Evolutionary conservation across 2,329 filamentous ascomycete genomes (phyloP).

Genomic region (Fonsecaea monophora): DNA sequence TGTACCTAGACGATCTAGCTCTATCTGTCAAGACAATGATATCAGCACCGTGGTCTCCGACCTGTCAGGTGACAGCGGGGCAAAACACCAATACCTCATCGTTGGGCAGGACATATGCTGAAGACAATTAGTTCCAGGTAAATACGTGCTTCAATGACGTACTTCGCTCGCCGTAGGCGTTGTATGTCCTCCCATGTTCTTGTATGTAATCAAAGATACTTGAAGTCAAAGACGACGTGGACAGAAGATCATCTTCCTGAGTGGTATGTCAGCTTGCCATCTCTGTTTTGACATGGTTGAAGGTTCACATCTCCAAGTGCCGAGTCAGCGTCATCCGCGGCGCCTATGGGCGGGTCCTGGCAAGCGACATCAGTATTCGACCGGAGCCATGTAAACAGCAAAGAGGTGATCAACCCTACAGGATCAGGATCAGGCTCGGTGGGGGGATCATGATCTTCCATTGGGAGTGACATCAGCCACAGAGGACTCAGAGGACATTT

Average conservation of each 20-base stretch:
- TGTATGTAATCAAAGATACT: constrained; percentile 29
- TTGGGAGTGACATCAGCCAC: constrained; percentile 14
- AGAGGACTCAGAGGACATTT: not conserved
- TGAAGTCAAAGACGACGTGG: constrained; percentile 28
- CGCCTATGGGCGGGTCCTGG: constrained; percentile 2
- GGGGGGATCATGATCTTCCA: not conserved
- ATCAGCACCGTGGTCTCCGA: constrained; percentile 8
- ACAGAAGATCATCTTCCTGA: constrained; percentile 25
- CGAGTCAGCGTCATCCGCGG: constrained; percentile 26
- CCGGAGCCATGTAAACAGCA: not conserved
- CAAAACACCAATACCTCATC: constrained; percentile 37
- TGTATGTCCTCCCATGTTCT: constrained; percentile 30
- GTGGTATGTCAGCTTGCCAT: not conserved
- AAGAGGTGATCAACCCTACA: constrained; percentile 8
- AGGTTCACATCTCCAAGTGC: constrained; percentile 28
- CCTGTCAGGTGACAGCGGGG: not conserved
- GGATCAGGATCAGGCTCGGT: constrained; percentile 1
- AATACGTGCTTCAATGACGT: constrained; percentile 38
- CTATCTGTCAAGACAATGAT: constrained; percentile 9
- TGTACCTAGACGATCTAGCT: constrained; percentile 29
- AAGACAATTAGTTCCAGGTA: constrained; percentile 11
- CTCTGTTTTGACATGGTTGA: not conserved
- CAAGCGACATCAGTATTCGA: constrained; percentile 2
- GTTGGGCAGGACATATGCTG: constrained; percentile 36
- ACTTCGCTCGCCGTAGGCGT: constrained; percentile 43